phyloP scores from a whole-genome alignment of 345 rosid species.

The Anastatica hierochuntica region DNA sequence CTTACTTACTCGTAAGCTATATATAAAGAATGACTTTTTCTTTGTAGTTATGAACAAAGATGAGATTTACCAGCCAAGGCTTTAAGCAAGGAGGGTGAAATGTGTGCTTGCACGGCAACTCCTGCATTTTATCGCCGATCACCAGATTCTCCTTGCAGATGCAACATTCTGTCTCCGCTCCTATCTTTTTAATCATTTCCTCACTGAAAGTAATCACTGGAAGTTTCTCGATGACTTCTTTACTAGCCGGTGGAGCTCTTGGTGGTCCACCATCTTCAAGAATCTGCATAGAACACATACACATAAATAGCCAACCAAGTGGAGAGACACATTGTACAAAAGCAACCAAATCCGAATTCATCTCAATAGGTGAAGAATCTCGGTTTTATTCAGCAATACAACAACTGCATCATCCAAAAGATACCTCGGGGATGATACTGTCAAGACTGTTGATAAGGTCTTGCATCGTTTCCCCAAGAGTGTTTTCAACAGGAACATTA shows the following conservation, averaged over 20 bases:
- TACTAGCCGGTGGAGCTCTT: conserved; percentile 90
- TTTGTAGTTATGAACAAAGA: no score
- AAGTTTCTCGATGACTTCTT: conserved; percentile 83
- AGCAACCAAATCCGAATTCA: no score
- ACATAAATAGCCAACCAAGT: no score
- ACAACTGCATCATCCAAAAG: background rate
- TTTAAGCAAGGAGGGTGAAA: conserved; percentile 93
- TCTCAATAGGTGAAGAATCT: background rate
- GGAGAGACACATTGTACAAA: no score
- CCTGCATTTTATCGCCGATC: conserved; percentile 77
- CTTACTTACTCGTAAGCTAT: background rate
- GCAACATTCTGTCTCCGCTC: conserved; percentile 72
- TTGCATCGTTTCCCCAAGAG: conserved; percentile 40
- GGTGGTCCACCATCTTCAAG: conserved; percentile 40
- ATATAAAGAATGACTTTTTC: background rate
- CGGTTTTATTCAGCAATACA: background rate
- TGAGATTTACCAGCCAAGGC: conserved; percentile 95
- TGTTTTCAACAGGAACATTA: conserved; percentile 15
- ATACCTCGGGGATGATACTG: conserved; percentile 60
- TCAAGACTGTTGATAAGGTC: conserved; percentile 53
- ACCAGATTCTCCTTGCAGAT: conserved; percentile 79
- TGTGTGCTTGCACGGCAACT: conserved; percentile 86
- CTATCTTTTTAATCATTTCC: conserved; percentile 53
- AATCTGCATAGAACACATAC: conserved; percentile 9
- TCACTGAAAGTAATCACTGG: conserved; percentile 54